A percentile compares a stretch with the other conserved stretches of the same genome.
phyloP scores from a whole-genome alignment of 2,329 filamentous ascomycete genomes.

The Fusarium miscanthi region DNA sequence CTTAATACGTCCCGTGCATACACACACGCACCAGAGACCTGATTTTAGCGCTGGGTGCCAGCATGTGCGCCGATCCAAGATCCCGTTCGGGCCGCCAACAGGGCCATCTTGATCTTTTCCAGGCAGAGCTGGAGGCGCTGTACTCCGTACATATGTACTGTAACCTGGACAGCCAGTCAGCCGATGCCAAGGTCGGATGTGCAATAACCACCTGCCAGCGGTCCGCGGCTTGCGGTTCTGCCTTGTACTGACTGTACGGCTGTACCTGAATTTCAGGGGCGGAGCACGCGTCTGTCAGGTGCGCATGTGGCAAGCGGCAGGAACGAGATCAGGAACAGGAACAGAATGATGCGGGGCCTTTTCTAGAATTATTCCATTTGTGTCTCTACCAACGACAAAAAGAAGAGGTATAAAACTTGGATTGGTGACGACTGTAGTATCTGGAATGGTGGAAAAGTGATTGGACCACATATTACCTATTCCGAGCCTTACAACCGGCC shows the following conservation, averaged over 20 bases:
- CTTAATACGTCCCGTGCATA: background rate
- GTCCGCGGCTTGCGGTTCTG: background rate
- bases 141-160: background rate
- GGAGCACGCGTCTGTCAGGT: slow-evolving; percentile 18
- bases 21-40: background rate
- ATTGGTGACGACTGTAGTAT: background rate
- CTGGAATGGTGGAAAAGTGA: background rate
- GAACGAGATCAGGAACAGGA: slow-evolving; percentile 40
- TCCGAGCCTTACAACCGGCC: background rate
- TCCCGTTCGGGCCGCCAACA: slow-evolving; percentile 43
- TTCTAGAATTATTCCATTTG: slow-evolving; percentile 45
- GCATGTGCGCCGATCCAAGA: slow-evolving; percentile 42
- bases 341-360: slow-evolving; percentile 39
- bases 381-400: slow-evolving; percentile 27
- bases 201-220: background rate
- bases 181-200: background rate
- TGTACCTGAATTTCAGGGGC: slow-evolving; percentile 18
- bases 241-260: background rate
- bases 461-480: background rate
- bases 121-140: background rate
- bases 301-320: slow-evolving; percentile 30
- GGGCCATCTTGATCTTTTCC: slow-evolving; percentile 16
- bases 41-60: slow-evolving; percentile 37
- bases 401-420: background rate
- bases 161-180: background rate